phyloP scores from a whole-genome alignment of 805 yeast genomes.

The Wickerhamiella allomyrinae region DNA sequence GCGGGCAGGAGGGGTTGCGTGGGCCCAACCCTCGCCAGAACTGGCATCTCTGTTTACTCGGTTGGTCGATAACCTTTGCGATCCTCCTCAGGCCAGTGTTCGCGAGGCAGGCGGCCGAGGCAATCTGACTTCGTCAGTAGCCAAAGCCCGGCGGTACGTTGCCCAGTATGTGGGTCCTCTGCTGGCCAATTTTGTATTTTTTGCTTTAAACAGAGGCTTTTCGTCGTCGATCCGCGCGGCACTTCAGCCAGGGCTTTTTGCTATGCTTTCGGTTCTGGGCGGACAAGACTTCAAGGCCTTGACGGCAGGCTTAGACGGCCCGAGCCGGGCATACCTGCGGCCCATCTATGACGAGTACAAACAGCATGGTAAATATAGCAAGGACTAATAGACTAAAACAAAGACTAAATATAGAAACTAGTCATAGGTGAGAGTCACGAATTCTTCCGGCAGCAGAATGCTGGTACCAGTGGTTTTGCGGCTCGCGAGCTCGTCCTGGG shows the following conservation, averaged over 20 bases:
- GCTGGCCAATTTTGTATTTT: constrained; percentile 48
- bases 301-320: constrained; percentile 49
- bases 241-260: constrained; percentile 42
- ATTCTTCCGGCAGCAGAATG: constrained; percentile 5
- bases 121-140: constrained; percentile 39
- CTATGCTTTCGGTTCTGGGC: constrained; percentile 56
- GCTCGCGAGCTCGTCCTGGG: constrained; percentile 44
- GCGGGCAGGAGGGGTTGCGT: background rate
- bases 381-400: constrained; percentile 26
- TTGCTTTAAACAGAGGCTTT: constrained; percentile 38
- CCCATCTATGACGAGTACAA: constrained; percentile 58
- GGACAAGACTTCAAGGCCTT: constrained; percentile 47
- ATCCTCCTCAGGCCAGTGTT: constrained; percentile 36
- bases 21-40: constrained; percentile 5
- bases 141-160: constrained; percentile 35
- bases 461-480: constrained; percentile 50
- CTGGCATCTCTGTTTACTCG: constrained; percentile 32
- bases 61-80: constrained; percentile 54
- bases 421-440: background rate
- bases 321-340: constrained; percentile 55
- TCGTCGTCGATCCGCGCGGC: constrained; percentile 33
- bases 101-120: constrained; percentile 22
- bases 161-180: constrained; percentile 19
- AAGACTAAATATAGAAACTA: background rate
- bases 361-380: constrained; percentile 71